These are phyloP conservation scores for Bryoerythrophyllum caledonicum DNA, from an alignment of 225 moss, liverwort and hornwort species.

Conservation along the genomic window DNA sequence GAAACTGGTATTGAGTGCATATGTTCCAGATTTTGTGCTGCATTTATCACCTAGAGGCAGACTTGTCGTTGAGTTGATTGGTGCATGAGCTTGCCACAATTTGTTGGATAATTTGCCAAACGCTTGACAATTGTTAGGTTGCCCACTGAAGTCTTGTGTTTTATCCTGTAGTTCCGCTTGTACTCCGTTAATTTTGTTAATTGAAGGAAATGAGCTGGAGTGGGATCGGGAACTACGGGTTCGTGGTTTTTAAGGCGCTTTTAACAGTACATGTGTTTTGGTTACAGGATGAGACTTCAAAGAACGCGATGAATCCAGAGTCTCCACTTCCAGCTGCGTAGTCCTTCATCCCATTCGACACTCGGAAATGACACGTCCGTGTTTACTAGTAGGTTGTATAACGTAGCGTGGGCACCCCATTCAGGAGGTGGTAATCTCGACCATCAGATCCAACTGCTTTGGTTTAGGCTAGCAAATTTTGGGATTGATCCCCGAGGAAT, in stretches of 20 bases:
- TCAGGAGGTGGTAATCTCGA: slow-evolving; percentile 38
- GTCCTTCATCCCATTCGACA: not conserved
- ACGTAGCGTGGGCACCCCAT: slow-evolving; percentile 4
- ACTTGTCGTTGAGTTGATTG: not conserved
- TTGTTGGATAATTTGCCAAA: not conserved
- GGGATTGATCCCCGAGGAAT: slow-evolving; percentile 9
- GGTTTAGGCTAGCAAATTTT: slow-evolving; percentile 12
- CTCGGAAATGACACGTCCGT: not conserved
- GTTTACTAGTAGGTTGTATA: slow-evolving; percentile 24
- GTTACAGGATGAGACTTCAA: slow-evolving; percentile 35
- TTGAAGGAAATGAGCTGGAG: not conserved
- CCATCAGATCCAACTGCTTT: slow-evolving; percentile 28
- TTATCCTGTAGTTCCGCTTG: not conserved
- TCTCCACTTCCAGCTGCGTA: slow-evolving; percentile 12
- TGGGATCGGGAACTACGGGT: not conserved
- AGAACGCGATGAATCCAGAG: not conserved
- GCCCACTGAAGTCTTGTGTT: not conserved
- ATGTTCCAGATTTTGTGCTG: not conserved
- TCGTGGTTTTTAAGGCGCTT: not conserved
- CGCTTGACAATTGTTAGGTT: not conserved
- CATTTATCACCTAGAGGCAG: not conserved
- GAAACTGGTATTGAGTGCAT: slow-evolving; percentile 30
- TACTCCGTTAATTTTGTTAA: not conserved
- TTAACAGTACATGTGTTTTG: slow-evolving; percentile 19
- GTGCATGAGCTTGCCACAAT: not conserved